Evolutionary conservation across 768 basidiomycete species (phyloP), one percentile per base, ranked within the genome.

Genomic region (Lactarius indigo): DNA sequence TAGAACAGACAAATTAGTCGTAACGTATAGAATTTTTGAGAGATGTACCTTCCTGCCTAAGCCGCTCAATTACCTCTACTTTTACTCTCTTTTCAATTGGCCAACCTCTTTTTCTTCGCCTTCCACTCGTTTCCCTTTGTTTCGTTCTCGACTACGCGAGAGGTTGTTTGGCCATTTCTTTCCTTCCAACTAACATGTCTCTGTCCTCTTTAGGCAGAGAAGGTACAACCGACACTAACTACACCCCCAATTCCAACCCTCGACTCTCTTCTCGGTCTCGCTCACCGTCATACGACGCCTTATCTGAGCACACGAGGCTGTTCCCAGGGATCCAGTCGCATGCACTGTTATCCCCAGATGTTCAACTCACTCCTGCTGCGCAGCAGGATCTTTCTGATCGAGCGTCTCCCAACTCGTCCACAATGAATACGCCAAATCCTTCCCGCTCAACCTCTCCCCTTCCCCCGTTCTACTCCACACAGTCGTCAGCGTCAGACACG

Each of bases 371-470:
- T 23, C 30, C 44, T 56, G 41, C 57, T 50, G 50, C 58, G 61
- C 56, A 50, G 23, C 33, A 42, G 18, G 52, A 44, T 20, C 37
- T 50, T 63, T 70, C 65, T 17, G 44, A 7, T 26, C 63, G 33
- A 26, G 33, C 64, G 5, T 78, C 78, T 1, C 63, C 73, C 26
- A 74, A 70, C 50, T 77, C 77, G 2, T 75, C 78, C 28, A 74
- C 74, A 20, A 72, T 76, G 57, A 75, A 71, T 37, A 83, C 87
- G 1, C 85, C 89, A n/a, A 68, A 83, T 17, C 83, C 83, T n/a
- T 88, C 90, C 10, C 85, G 88, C 58, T 78, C 84, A 15, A 72
- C 80, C 17, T 89, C 90, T 0, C 90, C 88, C 8, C 76, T 83
- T 13, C 84, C 85, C 42, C 81, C 82, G 60, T 84, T 84, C 70